Evolutionary conservation across 164 flowering plant genomes (phyloP).

Genomic region (Magnolia kwangsiensis): DNA sequence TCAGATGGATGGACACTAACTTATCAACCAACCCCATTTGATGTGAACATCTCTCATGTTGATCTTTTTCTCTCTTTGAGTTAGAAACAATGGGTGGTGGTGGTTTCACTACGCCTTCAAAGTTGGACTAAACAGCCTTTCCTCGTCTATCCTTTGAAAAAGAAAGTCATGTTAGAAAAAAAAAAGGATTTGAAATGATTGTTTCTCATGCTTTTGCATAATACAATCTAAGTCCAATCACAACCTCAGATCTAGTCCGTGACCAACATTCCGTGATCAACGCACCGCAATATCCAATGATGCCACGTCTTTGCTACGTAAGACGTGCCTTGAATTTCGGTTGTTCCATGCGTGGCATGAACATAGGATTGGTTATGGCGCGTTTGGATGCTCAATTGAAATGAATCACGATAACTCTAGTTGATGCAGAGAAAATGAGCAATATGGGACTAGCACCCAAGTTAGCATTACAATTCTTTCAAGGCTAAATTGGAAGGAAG

Average conservation of each 20-base stretch:
- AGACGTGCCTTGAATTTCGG: conserved; percentile 7
- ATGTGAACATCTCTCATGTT: background rate
- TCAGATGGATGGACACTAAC: no score
- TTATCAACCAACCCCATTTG: background rate
- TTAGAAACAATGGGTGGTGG: conserved; percentile 6
- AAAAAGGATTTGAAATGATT: conserved; percentile 15
- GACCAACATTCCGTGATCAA: conserved; percentile 6
- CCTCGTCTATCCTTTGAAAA: conserved; percentile 9
- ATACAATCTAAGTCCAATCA: background rate
- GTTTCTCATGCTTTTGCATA: conserved; percentile 1
- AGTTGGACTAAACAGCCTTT: conserved; percentile 19
- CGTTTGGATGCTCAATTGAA: background rate
- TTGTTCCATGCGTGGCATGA: background rate
- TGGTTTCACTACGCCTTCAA: conserved; percentile 25
- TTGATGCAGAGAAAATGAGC: background rate
- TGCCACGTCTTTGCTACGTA: no score
- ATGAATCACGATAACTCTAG: background rate
- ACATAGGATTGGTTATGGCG: background rate
- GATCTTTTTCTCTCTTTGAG: background rate
- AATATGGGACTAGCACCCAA: no score
- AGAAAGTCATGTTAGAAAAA: conserved; percentile 2
- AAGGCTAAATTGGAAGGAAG: no score
- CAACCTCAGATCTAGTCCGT: background rate
- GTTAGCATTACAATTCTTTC: no score
- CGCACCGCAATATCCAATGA: background rate